Conservation (phyloP, 768 basidiomycete species). For the Calocera cornea region DNA sequence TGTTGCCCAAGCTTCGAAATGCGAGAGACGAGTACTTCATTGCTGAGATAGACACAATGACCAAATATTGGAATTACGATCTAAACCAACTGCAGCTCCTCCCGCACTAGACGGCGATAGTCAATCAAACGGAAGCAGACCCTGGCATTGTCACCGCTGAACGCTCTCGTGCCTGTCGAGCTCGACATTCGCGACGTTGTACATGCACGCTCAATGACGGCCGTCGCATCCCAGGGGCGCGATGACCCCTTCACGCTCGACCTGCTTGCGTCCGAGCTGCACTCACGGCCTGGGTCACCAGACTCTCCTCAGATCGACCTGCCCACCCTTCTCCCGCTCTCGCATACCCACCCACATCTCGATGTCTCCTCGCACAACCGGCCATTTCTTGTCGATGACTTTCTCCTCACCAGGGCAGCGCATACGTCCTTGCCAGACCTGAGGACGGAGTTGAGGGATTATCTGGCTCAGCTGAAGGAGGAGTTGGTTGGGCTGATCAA, state of each 20-base stretch:
- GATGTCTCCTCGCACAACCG: constrained; percentile 30
- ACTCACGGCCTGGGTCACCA: constrained; percentile 28
- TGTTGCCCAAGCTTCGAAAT: too few species aligned
- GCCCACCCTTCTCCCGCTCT: constrained; percentile 43
- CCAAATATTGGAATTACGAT: neutral
- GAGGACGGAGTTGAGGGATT: constrained; percentile 73
- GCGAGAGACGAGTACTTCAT: neutral
- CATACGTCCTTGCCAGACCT: constrained; percentile 79
- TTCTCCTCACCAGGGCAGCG: constrained; percentile 64
- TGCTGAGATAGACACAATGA: neutral
- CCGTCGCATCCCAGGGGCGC: neutral
- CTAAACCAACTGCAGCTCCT: neutral
- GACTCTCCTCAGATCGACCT: constrained; percentile 21
- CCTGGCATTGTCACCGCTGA: neutral
- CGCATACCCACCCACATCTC: constrained; percentile 66
- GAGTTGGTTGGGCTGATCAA: constrained; percentile 93
- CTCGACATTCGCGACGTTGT: neutral
- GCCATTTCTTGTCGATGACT: constrained; percentile 68
- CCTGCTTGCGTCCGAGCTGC: constrained; percentile 61
- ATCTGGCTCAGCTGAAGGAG: constrained; percentile 70
- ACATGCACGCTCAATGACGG: neutral
- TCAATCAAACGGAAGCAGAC: neutral
- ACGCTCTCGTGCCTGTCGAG: neutral
- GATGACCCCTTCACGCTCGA: constrained; percentile 54
- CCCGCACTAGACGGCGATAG: neutral